Conservation (phyloP, 2,329 filamentous ascomycete species). For the Hypoxylon sp. region DNA sequence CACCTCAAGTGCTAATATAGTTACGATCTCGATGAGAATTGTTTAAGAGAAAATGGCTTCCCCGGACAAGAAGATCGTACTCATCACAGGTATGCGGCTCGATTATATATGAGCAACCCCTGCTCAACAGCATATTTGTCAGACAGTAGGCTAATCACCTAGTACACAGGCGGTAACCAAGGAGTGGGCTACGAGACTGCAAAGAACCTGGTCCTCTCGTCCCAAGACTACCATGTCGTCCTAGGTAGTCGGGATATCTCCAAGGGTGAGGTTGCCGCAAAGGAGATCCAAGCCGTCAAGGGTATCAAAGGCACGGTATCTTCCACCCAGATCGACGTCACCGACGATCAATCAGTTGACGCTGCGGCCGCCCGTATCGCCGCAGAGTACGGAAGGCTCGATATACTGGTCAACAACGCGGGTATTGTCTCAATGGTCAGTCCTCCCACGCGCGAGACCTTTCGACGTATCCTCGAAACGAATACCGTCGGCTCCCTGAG, state of each 20-base stretch:
- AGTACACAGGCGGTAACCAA: conserved; percentile 41
- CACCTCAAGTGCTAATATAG: neutral
- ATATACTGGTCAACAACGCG: conserved; percentile 40
- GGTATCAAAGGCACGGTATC: conserved; percentile 41
- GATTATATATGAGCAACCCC: neutral
- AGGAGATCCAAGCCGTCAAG: conserved; percentile 29
- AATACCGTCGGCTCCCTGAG: conserved; percentile 38
- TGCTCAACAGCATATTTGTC: neutral
- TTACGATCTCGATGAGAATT: neutral
- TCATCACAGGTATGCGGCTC: conserved; percentile 30
- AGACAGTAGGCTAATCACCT: neutral
- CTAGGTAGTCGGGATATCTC: conserved; percentile 45
- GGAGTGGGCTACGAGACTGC: conserved; percentile 46
- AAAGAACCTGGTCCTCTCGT: conserved; percentile 42
- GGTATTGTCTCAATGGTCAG: conserved; percentile 28
- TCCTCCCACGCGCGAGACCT: conserved; percentile 17
- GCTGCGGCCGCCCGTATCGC: conserved; percentile 27
- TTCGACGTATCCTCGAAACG: conserved; percentile 30
- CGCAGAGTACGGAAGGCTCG: conserved; percentile 30
- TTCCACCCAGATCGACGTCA: conserved; percentile 33
- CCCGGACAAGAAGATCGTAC: conserved; percentile 27
- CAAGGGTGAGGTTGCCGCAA: conserved; percentile 43
- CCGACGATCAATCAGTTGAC: conserved; percentile 33
- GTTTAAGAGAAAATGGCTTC: conserved; percentile 19
- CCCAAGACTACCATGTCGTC: conserved; percentile 46